phyloP scores from a whole-genome alignment of 140 eudicot species.

The Anethum foeniculum region DNA sequence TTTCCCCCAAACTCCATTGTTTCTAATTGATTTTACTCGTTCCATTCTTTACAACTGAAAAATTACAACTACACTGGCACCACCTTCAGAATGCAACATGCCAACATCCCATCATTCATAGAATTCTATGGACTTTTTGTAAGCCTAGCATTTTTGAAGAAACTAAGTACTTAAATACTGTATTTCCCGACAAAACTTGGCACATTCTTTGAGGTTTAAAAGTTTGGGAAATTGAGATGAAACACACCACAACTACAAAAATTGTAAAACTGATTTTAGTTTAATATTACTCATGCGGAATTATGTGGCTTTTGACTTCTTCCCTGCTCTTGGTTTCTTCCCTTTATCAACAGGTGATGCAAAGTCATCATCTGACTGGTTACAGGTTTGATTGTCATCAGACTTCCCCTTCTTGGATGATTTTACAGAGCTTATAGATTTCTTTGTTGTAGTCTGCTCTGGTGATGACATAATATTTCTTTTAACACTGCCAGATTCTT shows the following conservation, averaged over 20 bases:
- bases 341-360: constrained; percentile 22
- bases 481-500: constrained; percentile 39
- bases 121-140: too few relatives aligned
- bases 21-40: too few relatives aligned
- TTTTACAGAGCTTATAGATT: constrained; percentile 28
- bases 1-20: too few relatives aligned
- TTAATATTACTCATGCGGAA: background rate
- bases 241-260: background rate
- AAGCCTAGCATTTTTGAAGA: background rate
- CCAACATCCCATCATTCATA: background rate
- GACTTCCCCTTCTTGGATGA: constrained; percentile 50
- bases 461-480: constrained; percentile 32
- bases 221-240: background rate
- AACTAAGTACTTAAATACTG: background rate
- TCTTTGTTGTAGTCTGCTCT: constrained; percentile 40
- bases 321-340: constrained; percentile 49
- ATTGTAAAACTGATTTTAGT: background rate
- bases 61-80: too few relatives aligned
- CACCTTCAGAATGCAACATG: too few relatives aligned
- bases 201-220: background rate
- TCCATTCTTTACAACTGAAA: too few relatives aligned
- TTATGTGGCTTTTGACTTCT: constrained; percentile 46
- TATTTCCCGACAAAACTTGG: background rate
- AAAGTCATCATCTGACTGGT: constrained; percentile 57
- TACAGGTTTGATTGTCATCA: constrained; percentile 22